Evolutionary conservation across 345 rosid genomes (phyloP), one percentile per base, ranked within the genome.

Genomic region (Microthlaspi erraticum): DNA sequence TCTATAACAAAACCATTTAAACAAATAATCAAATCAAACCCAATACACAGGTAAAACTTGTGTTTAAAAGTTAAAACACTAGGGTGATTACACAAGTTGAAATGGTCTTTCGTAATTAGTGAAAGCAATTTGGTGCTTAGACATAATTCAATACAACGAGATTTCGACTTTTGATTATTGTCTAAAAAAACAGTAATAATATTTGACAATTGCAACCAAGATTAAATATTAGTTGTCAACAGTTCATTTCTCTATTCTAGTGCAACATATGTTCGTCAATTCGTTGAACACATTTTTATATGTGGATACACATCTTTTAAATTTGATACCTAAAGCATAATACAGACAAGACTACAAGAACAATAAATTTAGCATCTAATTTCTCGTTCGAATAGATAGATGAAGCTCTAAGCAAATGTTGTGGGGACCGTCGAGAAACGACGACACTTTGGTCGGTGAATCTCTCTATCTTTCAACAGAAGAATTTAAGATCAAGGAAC

Each of bases 371-470:
- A 54, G 32, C 51, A 75, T 75, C 57, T 53, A 53, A 45, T 53
- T 45, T 38, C 0, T 45, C 14, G 65, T 45, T 54, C 49, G 36
- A 39, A 65, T 29, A 50, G 72, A 59, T 75, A 53, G 79, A 68
- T 38, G 69, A 61, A 61, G 54, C 64, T 61, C 29, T 26, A 75
- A 68, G 74, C 79, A 75, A 75, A 61, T 53, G 79, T 54, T 61
- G 78, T 37, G 64, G 70, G 74, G 64, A 38, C 64, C 50, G 58
- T 31, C 64, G 59, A 75, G 59, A 75, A 68, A 75, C 74, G 74
- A 68, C 74, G 38, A 46, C 74, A 61, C 64, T 36, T 53, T 68
- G 74, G 79, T 68, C 70, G 74, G 74, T 55, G 39, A 61, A 48
- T 61, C 52, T 68, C 59, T 68, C 65, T 53, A 43, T 74, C 42